Percentiles rank a stretch among this genome's conserved stretches.
Conservation (phyloP, 1,284 basidiomycete species). For the Sporisorium sorghi region DNA sequence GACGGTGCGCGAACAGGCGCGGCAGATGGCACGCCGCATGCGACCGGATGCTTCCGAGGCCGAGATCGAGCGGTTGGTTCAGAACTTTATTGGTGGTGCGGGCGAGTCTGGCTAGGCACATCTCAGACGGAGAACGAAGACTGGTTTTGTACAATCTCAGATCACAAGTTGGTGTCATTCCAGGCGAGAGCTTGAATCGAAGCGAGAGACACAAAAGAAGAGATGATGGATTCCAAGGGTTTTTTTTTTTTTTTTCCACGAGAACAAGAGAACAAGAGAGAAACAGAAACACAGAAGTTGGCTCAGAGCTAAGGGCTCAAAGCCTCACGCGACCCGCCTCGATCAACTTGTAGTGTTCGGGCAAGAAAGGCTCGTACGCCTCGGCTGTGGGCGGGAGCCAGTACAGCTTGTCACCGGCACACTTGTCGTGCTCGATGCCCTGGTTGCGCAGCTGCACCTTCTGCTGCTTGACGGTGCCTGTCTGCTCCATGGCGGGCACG, state of each 20-base stretch:
- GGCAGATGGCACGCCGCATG: conserved; percentile 51
- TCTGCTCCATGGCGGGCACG: conserved; percentile 62
- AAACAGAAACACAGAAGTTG: too few species aligned
- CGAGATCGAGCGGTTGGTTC: conserved; percentile 52
- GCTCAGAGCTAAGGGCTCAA: too few species aligned
- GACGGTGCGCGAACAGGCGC: conserved; percentile 34
- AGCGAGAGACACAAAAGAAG: neutral
- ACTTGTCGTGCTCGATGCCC: conserved; percentile 66
- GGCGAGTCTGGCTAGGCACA: conserved; percentile 4
- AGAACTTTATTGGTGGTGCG: conserved; percentile 41
- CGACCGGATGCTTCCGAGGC: conserved; percentile 50
- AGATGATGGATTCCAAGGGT: neutral
- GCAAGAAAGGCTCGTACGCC: conserved; percentile 56
- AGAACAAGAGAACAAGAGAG: neutral
- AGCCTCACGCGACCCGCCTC: conserved; percentile 58
- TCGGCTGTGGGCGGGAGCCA: conserved; percentile 60
- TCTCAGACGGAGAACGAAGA: neutral
- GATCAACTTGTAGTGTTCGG: conserved; percentile 51
- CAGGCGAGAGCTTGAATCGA: too few species aligned
- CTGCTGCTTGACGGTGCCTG: conserved; percentile 68
- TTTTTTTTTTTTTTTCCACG: too few species aligned
- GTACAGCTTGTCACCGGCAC: conserved; percentile 50
- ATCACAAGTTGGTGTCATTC: neutral
- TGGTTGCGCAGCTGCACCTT: conserved; percentile 67
- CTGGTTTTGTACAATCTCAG: neutral